Evolutionary conservation across 768 basidiomycete species (phyloP).

Genomic region (Trichaptum fuscoviolaceum): DNA sequence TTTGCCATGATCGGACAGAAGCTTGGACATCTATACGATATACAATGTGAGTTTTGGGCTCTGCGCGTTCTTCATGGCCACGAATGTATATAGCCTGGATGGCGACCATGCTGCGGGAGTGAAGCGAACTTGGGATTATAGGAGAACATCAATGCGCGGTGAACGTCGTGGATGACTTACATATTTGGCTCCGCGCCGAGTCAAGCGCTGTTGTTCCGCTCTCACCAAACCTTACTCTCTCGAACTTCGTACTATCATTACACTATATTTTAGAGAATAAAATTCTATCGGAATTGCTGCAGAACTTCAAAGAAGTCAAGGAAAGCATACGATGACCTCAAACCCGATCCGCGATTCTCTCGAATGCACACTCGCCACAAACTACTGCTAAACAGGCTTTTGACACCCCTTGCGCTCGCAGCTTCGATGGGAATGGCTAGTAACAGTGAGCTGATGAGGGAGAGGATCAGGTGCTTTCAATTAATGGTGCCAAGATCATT

Average conservation of each 20-base stretch:
- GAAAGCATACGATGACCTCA: too few relatives aligned
- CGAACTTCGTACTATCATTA: not conserved
- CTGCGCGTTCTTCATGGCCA: slow-evolving; percentile 58
- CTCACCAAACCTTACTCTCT: not conserved
- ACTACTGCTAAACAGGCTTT: too few relatives aligned
- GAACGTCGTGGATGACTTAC: not conserved
- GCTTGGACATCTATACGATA: slow-evolving; percentile 84
- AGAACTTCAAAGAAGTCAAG: too few relatives aligned
- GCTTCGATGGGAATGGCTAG: too few relatives aligned
- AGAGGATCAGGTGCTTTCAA: too few relatives aligned
- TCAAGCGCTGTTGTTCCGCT: not conserved
- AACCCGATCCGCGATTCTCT: too few relatives aligned
- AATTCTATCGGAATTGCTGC: too few relatives aligned
- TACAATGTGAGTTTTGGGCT: slow-evolving; percentile 75
- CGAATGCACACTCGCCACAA: too few relatives aligned
- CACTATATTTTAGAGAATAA: too few relatives aligned
- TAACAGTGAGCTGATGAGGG: too few relatives aligned
- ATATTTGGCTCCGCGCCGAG: not conserved
- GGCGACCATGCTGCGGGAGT: slow-evolving; percentile 48
- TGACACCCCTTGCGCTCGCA: too few relatives aligned
- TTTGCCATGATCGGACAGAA: slow-evolving; percentile 87
- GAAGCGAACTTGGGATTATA: not conserved
- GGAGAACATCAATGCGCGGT: not conserved
- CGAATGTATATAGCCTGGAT: slow-evolving; percentile 74
- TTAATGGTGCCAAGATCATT: too few relatives aligned